Evolutionary conservation across 805 yeast genomes (phyloP).

Genomic region (Ogataea pini): DNA sequence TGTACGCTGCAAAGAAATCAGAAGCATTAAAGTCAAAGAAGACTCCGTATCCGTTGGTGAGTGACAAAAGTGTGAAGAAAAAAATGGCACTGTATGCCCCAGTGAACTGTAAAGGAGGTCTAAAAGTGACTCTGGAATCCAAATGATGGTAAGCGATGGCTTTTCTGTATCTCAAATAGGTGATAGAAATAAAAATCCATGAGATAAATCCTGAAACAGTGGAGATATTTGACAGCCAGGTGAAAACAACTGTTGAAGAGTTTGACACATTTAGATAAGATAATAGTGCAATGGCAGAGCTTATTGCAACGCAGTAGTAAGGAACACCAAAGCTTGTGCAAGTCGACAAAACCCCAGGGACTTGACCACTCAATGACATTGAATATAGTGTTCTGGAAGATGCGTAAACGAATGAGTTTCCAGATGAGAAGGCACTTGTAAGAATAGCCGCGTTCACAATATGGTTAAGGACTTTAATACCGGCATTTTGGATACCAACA

Average conservation of each 20-base stretch:
- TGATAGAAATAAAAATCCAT: conserved; percentile 56
- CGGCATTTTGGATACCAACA: conserved; percentile 72
- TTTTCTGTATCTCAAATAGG: conserved; percentile 64
- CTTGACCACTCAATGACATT: conserved; percentile 68
- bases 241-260: conserved; percentile 59
- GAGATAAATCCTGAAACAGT: conserved; percentile 69
- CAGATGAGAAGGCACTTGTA: conserved; percentile 56
- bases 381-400: conserved; percentile 76
- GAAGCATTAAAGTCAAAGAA: conserved; percentile 50
- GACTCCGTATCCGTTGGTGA: conserved; percentile 60
- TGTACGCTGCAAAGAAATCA: conserved; percentile 67
- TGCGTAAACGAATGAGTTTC: conserved; percentile 73
- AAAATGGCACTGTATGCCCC: conserved; percentile 52
- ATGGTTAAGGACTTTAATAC: conserved; percentile 68
- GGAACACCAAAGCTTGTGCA: conserved; percentile 74
- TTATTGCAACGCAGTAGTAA: conserved; percentile 50
- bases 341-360: conserved; percentile 63
- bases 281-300: conserved; percentile 50
- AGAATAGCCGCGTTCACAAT: conserved; percentile 75
- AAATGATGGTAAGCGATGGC: conserved; percentile 56
- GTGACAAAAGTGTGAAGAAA: conserved; percentile 49
- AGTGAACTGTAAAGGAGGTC: conserved; percentile 55
- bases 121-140: conserved; percentile 58
- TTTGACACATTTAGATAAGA: conserved; percentile 68
- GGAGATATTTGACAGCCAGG: conserved; percentile 66